These are phyloP conservation scores for Nannizzia gypsea DNA, from an alignment of 2,329 filamentous ascomycete genomes.

Conservation along the genomic window DNA sequence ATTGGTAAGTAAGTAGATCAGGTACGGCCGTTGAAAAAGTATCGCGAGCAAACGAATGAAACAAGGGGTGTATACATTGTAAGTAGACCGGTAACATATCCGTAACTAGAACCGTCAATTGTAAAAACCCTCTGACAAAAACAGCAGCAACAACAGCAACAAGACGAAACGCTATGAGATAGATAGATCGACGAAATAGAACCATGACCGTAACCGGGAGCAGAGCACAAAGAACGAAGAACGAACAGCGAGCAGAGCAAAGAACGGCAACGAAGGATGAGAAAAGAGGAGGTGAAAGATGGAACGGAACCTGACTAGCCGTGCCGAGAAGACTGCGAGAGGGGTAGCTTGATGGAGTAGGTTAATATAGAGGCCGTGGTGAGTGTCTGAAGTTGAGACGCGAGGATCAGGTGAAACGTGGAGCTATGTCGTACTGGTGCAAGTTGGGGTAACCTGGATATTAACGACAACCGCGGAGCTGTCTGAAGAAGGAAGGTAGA, in stretches of 20 bases:
- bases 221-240: not conserved
- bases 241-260: not conserved
- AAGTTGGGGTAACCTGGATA: not conserved
- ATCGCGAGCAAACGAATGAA: not conserved
- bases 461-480: not conserved
- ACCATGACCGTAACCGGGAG: not conserved
- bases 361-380: not conserved
- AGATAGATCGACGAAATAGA: not conserved
- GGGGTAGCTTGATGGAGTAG: not conserved
- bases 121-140: no score
- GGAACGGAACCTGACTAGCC: not conserved
- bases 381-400: not conserved
- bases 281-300: no score
- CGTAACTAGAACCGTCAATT: not conserved
- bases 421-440: not conserved
- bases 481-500: not conserved
- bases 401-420: not conserved
- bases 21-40: not conserved
- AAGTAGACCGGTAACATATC: not conserved
- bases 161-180: not conserved
- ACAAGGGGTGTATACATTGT: not conserved
- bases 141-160: not conserved
- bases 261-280: no score
- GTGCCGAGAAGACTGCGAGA: not conserved
- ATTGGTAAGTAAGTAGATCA: not conserved